Base-by-base conservation (phyloP, 768 basidiomycete genomes). In the Suillus weaverae region DNA sequence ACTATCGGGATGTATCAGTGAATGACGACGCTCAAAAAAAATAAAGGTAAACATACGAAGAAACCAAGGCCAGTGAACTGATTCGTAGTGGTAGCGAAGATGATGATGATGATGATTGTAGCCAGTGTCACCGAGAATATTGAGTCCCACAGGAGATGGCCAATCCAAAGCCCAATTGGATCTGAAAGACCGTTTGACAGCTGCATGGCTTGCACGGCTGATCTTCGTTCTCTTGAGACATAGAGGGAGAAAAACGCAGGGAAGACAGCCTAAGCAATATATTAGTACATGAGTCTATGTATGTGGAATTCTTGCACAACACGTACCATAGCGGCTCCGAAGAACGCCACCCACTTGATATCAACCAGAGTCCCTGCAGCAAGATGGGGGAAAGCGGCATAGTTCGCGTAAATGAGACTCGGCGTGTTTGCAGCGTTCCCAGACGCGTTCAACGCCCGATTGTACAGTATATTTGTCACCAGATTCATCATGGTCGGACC, bases 231-330 rank as follows among this genome's bases (percentile, higher is more conserved):
- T 66, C 81, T 82, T 0, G 90, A 86, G 4, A 91, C 90, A 73
- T 94, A 94, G 16, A 94, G 73, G 11, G 89, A 83, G 68, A 86
- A 92, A 78, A 94, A 94, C 4, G 91, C 91, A n/a, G 92, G 90
- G 70, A 84, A 93, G 1, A 91, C 87, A 13, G 89, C 81, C 89
- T 91, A 62, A 3, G 16, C 66, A 51, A 57, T 50, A 32, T 22
- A 32, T 55, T 26, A 41, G 62, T 13, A 53, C 3, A n/a, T 11
- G 6, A 41, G 10, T 11, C 38, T 8, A 41, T 14, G 48, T 26
- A 3, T 26, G 16, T 6, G 6, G 22, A 22, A 14, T 22, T 59
- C 1, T 41, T 30, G 38, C 26, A 7, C 35, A 41, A 32, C 20
- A 5, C 83, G 46, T 64, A 90, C 90, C 89, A 92, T 89, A 1